Conservation (phyloP, 345 rosid genomes). For the Eucalyptus cloeziana region DNA sequence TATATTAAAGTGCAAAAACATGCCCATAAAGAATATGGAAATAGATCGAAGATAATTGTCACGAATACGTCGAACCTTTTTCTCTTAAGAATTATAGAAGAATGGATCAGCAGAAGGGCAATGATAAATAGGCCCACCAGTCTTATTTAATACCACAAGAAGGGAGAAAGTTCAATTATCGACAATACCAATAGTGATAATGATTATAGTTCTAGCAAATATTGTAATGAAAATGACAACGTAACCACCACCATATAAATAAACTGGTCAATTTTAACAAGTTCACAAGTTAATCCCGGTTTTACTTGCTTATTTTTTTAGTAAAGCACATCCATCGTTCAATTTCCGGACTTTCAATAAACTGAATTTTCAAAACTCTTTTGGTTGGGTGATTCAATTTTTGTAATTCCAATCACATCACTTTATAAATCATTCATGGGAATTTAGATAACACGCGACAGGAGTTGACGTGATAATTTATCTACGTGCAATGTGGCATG, state of each 20-base stretch:
- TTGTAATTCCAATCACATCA: background rate
- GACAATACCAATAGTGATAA: background rate
- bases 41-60: background rate
- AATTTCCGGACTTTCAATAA: background rate
- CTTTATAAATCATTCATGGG: background rate
- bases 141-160: background rate
- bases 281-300: background rate
- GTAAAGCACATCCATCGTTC: background rate
- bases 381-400: background rate
- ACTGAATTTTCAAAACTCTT: background rate
- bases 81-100: background rate
- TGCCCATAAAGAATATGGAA: background rate
- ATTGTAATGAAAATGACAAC: background rate
- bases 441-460: rapidly evolving
- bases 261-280: background rate
- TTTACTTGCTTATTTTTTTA: background rate
- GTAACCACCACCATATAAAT: background rate
- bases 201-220: background rate
- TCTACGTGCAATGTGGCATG: background rate
- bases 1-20: background rate
- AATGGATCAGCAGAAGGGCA: background rate
- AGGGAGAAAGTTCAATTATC: background rate
- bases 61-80: background rate
- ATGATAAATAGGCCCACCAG: background rate
- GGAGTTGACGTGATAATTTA: background rate